Conservation (phyloP, 1,139 yeast species). For the Candida pseudoviswanathii region DNA sequence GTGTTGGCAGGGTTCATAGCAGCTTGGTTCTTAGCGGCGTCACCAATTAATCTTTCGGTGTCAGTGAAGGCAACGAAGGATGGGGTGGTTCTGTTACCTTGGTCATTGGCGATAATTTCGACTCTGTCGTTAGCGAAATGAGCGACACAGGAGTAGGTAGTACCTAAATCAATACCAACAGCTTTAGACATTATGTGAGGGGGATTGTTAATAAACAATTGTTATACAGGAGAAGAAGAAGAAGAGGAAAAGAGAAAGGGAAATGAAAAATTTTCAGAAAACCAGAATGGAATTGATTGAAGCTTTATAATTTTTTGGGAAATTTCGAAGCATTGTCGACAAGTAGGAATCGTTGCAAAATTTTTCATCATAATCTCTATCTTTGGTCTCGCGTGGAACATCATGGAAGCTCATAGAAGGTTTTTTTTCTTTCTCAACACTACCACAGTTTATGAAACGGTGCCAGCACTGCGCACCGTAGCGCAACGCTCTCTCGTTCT, state of each 20-base stretch:
- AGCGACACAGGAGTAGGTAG: conserved; percentile 84
- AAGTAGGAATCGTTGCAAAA: conserved; percentile 7
- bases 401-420: conserved; percentile 9
- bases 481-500: too few species aligned
- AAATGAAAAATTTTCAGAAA: conserved; percentile 5
- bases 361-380: background rate
- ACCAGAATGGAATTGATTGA: conserved; percentile 1
- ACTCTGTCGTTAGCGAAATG: conserved; percentile 76
- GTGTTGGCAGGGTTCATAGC: conserved; percentile 96
- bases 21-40: conserved; percentile 99
- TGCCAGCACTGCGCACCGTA: background rate
- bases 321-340: conserved; percentile 2
- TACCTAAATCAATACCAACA: conserved; percentile 84
- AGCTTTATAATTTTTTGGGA: conserved; percentile 3
- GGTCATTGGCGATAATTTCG: conserved; percentile 61
- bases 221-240: conserved; percentile 1
- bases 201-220: conserved; percentile 18
- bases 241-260: conserved; percentile 7
- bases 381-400: conserved; percentile 9
- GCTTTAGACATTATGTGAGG: conserved; percentile 59
- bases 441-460: background rate
- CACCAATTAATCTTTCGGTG: conserved; percentile 97
- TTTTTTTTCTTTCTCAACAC: conserved; percentile 2
- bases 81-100: conserved; percentile 81
- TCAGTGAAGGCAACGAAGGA: conserved; percentile 97